Conservation (phyloP, 2,329 filamentous ascomycete genomes). For the Trichoderma semiorbis region DNA sequence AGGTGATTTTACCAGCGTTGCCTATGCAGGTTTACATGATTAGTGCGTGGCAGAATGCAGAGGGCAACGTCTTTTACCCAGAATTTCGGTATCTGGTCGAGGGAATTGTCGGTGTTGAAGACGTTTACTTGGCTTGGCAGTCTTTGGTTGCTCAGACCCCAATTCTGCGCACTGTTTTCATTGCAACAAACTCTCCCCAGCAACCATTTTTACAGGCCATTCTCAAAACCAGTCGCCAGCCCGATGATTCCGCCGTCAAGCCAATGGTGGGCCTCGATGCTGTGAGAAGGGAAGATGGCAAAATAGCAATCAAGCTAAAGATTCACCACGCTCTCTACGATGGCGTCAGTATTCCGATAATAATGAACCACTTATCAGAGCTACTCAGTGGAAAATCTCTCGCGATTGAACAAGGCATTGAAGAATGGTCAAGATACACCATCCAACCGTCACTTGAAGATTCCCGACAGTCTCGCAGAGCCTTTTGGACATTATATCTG, state of each 20-base stretch:
- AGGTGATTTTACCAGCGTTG: constrained; percentile 63
- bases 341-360: constrained; percentile 67
- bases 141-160: constrained; percentile 52
- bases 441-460: constrained; percentile 14
- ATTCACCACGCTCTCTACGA: constrained; percentile 91
- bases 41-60: constrained; percentile 66
- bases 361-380: constrained; percentile 46
- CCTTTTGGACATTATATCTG: constrained; percentile 45
- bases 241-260: background rate
- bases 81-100: constrained; percentile 61
- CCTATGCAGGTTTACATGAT: constrained; percentile 81
- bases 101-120: constrained; percentile 34
- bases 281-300: background rate
- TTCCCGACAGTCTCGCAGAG: constrained; percentile 21
- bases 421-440: constrained; percentile 29
- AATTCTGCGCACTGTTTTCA: constrained; percentile 67
- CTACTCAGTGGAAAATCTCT: constrained; percentile 6
- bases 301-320: constrained; percentile 44
- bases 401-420: constrained; percentile 9
- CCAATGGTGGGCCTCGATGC: background rate
- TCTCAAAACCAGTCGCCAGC: constrained; percentile 28
- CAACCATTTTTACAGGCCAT: constrained; percentile 64
- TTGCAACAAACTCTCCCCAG: constrained; percentile 44
- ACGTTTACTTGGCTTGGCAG: constrained; percentile 59
- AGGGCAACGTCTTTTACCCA: constrained; percentile 68